Conservation (phyloP, 164 flowering plant species). For the Nelumbo lutea region DNA sequence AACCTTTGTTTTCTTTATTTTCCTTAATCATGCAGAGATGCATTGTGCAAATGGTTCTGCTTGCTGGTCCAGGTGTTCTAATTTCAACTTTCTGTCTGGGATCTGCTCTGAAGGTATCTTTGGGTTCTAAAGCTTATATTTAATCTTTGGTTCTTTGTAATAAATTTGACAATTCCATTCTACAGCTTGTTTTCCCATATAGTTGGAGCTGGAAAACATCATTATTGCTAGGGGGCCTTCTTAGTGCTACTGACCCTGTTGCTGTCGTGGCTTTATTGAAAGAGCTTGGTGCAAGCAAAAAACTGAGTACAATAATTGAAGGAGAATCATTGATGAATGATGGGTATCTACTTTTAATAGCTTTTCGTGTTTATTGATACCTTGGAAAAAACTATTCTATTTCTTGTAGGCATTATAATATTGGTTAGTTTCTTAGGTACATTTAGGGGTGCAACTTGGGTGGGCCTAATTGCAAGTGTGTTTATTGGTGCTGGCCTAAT, state of each 20-base stretch:
- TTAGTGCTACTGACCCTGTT: conserved; percentile 99
- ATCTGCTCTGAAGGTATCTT: conserved; percentile 67
- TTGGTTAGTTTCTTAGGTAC: not conserved
- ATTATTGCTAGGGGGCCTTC: conserved; percentile 87
- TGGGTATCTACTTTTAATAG: conserved; percentile 46
- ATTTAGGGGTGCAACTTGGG: not conserved
- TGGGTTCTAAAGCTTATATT: not conserved
- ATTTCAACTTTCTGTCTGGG: conserved; percentile 88
- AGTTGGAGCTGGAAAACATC: conserved; percentile 92
- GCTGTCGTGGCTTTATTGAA: conserved; percentile 91
- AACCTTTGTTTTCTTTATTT: not conserved
- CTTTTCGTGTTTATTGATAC: not conserved
- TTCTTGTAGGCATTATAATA: not conserved
- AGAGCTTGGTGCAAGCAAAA: conserved; percentile 97
- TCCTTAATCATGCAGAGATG: conserved; percentile 53
- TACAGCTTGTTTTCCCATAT: conserved; percentile 81
- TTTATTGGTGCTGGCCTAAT: too few species aligned
- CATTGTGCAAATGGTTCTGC: conserved; percentile 79
- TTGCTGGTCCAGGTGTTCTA: conserved; percentile 95
- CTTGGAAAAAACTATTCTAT: not conserved
- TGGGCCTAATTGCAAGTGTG: not conserved
- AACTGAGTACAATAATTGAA: conserved; percentile 88
- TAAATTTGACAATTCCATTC: conserved; percentile 7
- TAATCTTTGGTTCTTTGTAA: not conserved
- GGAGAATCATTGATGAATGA: conserved; percentile 99